Base-by-base conservation (phyloP, 1,139 yeast species). In the Magnusiomyces suaveolens region DNA sequence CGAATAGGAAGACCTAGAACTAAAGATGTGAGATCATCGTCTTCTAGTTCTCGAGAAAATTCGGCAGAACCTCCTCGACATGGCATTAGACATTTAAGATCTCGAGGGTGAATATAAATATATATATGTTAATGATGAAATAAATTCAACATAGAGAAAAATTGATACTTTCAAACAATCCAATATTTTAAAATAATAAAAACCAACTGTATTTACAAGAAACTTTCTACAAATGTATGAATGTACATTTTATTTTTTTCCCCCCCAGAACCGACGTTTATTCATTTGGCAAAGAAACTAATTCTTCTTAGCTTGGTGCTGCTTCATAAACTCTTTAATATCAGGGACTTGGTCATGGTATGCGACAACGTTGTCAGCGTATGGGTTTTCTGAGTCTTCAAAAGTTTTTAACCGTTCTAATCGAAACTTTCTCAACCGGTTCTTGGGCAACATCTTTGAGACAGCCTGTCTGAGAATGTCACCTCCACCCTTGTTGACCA, bases 361-460 rank as follows among this genome's bases (percentile, higher is more conserved):
- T 6, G 96, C 96, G 48, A 87, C 75, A 60, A 92, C 76, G 67
- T 92, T 92, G 61, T 83, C 79, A 60, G 80, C 81, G 68, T 87
- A 90, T 23, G 97, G 97, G 69, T 87, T 87, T 56, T 84, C 86
- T 56, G 88, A 82, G 41, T 95, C 96, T 64, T 94, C 97, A 68
- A 78, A 87, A 0, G 87, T 80, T 72, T 87, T 89, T 60, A 92
- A 76, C 66, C 99, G 81, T 50, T 82, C 94, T 67, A 92, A 72
- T 68, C 98, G 81, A 32, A 76, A 75, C 64, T 85, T 80, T 69
- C 97, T 80, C 60, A 84, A 79, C 66, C 84, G 82, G 70, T 92
- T 90, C 72, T 88, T 89, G 46, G 98, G 98, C 56, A 92, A 76
- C 99, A 92, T 92, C 57, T 95, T 95, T 61, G 87, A 84, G 8